phyloP scores from a whole-genome alignment of 2,329 filamentous ascomycete genomes.

The Claviceps digitariae region DNA sequence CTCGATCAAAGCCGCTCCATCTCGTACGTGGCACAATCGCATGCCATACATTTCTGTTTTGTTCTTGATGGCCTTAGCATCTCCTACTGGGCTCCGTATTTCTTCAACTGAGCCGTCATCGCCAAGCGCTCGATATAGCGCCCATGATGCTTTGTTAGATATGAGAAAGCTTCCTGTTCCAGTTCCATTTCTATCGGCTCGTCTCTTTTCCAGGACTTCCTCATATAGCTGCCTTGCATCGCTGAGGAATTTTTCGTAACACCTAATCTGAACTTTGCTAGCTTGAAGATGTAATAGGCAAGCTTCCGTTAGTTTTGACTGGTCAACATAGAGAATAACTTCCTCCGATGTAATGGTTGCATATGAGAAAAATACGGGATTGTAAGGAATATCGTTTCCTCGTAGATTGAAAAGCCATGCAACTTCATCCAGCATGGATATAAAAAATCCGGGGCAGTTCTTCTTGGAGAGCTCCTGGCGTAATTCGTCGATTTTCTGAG shows the following conservation, averaged over 20 bases:
- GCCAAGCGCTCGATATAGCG: constrained; percentile 71
- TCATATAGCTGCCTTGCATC: constrained; percentile 52
- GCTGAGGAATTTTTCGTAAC: constrained; percentile 69
- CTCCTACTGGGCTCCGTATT: constrained; percentile 70
- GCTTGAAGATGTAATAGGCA: constrained; percentile 56
- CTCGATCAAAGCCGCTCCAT: constrained; percentile 78
- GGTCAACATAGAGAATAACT: constrained; percentile 74
- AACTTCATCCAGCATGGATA: constrained; percentile 92
- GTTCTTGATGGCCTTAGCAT: constrained; percentile 93
- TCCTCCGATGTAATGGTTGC: constrained; percentile 67
- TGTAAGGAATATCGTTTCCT: constrained; percentile 91
- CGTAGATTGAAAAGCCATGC: constrained; percentile 98
- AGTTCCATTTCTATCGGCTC: constrained; percentile 16
- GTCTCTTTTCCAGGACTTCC: constrained; percentile 24
- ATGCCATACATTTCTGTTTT: constrained; percentile 80
- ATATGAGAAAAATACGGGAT: constrained; percentile 97
- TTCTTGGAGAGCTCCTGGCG: constrained; percentile 88
- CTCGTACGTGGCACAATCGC: constrained; percentile 84
- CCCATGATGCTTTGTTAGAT: constrained; percentile 87
- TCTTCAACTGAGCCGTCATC: constrained; percentile 80
- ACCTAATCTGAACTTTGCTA: constrained; percentile 59
- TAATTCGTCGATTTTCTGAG: constrained; percentile 71
- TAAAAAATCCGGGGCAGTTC: constrained; percentile 72
- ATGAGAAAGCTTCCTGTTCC: constrained; percentile 58
- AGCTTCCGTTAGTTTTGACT: constrained; percentile 58